A percentile compares a stretch with the other conserved stretches of the same genome.
These are phyloP conservation scores for Phyllosticta citriasiana DNA, from an alignment of 2,329 filamentous ascomycete species.

Conservation along the genomic window DNA sequence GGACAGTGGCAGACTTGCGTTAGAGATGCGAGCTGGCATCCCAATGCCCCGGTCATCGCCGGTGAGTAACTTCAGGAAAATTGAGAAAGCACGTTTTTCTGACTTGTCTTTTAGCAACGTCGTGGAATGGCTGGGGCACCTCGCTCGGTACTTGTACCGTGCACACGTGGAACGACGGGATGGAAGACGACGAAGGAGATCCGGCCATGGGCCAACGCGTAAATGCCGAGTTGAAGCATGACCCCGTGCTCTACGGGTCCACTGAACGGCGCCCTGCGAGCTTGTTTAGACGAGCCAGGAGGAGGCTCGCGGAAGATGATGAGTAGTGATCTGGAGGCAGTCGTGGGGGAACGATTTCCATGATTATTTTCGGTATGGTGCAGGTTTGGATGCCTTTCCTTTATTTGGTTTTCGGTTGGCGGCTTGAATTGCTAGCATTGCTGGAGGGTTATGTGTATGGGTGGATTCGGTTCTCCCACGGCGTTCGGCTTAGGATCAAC, in stretches of 20 bases:
- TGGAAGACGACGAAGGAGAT: conserved; percentile 45
- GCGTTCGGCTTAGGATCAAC: not conserved
- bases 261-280: conserved; percentile 1
- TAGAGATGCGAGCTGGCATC: conserved; percentile 85
- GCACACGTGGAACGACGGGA: conserved; percentile 65
- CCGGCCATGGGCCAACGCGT: conserved; percentile 25
- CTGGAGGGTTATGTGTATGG: not conserved
- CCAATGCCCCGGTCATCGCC: conserved; percentile 68
- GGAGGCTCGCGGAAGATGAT: not conserved
- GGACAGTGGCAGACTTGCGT: conserved; percentile 66
- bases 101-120: conserved; percentile 51
- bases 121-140: conserved; percentile 70
- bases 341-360: not conserved
- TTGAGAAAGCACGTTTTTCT: not conserved
- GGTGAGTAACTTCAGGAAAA: conserved; percentile 32
- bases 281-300: conserved; percentile 2
- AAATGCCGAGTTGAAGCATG: conserved; percentile 27
- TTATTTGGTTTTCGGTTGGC: not conserved
- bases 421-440: not conserved
- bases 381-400: not conserved
- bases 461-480: not conserved
- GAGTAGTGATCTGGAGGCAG: not conserved
- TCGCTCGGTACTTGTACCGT: conserved; percentile 65
- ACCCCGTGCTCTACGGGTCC: conserved; percentile 23
- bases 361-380: not conserved